Percentiles rank a stretch among this genome's conserved stretches.
These are phyloP conservation scores for Aspergillus sp. DNA, from an alignment of 2,329 filamentous ascomycete genomes.

Conservation along the genomic window DNA sequence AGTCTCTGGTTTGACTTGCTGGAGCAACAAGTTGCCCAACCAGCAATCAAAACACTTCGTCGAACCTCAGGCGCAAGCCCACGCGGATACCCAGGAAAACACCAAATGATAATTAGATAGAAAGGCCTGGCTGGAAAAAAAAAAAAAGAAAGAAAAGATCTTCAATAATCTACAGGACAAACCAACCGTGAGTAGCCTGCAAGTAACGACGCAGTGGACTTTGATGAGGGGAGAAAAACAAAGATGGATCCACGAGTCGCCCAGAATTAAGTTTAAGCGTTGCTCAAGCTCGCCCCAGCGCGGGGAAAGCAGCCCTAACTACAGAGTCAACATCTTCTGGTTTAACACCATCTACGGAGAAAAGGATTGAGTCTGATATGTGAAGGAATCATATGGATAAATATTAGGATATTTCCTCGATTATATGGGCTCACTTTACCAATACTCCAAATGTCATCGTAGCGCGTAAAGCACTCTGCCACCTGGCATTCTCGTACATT, in stretches of 20 bases:
- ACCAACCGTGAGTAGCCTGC: background rate
- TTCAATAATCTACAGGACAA: background rate
- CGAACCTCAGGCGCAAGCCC: background rate
- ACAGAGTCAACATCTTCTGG: background rate
- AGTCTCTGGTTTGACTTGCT: background rate
- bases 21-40: background rate
- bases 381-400: too few relatives aligned
- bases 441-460: background rate
- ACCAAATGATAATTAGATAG: background rate
- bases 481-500: background rate
- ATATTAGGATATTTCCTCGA: background rate
- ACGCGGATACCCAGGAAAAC: background rate
- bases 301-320: conserved; percentile 1
- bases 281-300: conserved; percentile 5
- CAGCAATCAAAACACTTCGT: background rate
- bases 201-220: background rate
- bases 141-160: too few relatives aligned
- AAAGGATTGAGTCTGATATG: too few relatives aligned
- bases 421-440: background rate
- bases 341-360: too few relatives aligned
- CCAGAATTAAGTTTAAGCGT: background rate
- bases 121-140: background rate
- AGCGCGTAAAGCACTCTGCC: background rate
- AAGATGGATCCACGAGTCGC: background rate
- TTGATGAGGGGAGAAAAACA: conserved; percentile 7